These are phyloP conservation scores for Davidsoniella virescens DNA, from an alignment of 2,329 filamentous ascomycete species.

Conservation along the genomic window DNA sequence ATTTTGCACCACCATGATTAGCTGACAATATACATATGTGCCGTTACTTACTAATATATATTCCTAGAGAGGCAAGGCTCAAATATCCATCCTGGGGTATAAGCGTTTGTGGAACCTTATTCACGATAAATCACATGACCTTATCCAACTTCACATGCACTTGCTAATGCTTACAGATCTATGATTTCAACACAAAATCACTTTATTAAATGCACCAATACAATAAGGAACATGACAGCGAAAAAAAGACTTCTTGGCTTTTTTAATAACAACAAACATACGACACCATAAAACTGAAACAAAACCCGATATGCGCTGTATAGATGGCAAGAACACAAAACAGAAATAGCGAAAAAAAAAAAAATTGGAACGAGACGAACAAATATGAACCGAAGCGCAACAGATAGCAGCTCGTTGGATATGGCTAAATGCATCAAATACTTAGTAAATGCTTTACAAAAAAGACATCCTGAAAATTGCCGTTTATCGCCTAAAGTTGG, in stretches of 20 bases:
- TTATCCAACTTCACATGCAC: too few species aligned
- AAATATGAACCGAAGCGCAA: constrained; percentile 5
- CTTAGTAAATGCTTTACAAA: not conserved
- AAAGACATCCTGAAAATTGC: not conserved
- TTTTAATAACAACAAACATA: constrained; percentile 4
- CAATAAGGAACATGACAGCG: constrained; percentile 6
- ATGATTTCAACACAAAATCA: constrained; percentile 2
- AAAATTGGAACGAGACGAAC: constrained; percentile 1
- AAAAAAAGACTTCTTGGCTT: constrained; percentile 1
- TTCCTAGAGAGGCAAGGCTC: too few species aligned
- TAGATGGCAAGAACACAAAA: constrained; percentile 4
- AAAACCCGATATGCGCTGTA: constrained; percentile 10
- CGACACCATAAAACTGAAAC: constrained; percentile 1
- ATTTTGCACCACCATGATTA: too few species aligned
- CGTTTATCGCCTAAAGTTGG: constrained; percentile 38
- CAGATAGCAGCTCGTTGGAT: constrained; percentile 4
- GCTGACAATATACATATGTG: too few species aligned
- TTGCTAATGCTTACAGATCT: not conserved
- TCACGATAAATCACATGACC: too few species aligned
- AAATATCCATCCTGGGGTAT: too few species aligned
- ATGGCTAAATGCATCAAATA: too few species aligned
- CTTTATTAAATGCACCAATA: not conserved
- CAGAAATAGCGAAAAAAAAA: not conserved
- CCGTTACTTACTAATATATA: too few species aligned
- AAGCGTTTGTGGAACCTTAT: too few species aligned